These are phyloP conservation scores for Nakazawaea ishiwadae DNA, from an alignment of 805 yeast genomes.

Conservation along the genomic window DNA sequence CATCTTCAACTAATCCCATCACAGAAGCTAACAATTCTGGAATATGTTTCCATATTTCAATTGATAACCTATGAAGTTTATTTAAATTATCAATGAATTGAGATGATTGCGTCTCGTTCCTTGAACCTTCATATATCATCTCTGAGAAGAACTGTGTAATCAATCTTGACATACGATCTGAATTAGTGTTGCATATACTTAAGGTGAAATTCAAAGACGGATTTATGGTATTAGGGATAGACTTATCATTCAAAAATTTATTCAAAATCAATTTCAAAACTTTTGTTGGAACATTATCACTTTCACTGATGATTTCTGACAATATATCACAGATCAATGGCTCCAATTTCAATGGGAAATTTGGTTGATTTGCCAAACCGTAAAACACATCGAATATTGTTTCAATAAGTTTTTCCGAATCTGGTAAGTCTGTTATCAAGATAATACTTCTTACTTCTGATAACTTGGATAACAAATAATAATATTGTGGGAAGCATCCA, in stretches of 20 bases:
- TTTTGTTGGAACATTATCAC: conserved; percentile 54
- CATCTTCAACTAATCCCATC: conserved; percentile 76
- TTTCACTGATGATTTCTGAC: conserved; percentile 69
- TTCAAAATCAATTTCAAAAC: conserved; percentile 63
- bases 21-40: conserved; percentile 74
- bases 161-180: conserved; percentile 70
- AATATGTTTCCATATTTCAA: conserved; percentile 70
- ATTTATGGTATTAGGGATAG: conserved; percentile 30
- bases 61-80: conserved; percentile 57
- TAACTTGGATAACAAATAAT: conserved; percentile 59
- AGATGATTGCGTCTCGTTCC: conserved; percentile 19
- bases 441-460: conserved; percentile 75
- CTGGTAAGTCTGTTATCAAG: conserved; percentile 69
- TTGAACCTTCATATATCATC: conserved; percentile 48
- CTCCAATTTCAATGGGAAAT: conserved; percentile 48
- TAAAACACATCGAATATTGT: conserved; percentile 60
- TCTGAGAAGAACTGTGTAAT: conserved; percentile 80
- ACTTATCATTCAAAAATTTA: conserved; percentile 41
- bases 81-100: conserved; percentile 36
- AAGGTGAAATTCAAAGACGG: conserved; percentile 65
- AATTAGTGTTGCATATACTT: conserved; percentile 61
- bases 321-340: conserved; percentile 66
- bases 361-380: conserved; percentile 35
- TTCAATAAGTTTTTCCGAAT: conserved; percentile 49
- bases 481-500: conserved; percentile 58